A percentile compares a stretch with the other conserved stretches of the same genome.
Evolutionary conservation across 768 basidiomycete genomes (phyloP).

Genomic region (Lenzites betulinus): DNA sequence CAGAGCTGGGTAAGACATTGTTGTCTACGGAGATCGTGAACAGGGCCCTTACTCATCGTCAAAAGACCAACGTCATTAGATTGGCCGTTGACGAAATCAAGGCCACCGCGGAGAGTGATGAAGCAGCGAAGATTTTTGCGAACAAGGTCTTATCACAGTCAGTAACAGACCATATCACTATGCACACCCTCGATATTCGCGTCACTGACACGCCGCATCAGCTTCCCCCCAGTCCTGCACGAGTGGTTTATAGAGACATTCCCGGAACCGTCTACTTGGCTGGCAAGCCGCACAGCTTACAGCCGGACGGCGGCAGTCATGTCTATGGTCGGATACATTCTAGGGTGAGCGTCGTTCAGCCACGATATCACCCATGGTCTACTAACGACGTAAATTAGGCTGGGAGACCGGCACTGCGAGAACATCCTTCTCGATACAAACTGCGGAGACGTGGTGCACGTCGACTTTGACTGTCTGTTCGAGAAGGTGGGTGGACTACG

Average conservation of each 20-base stretch:
- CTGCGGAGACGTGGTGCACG: conserved; percentile 91
- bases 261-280: conserved; percentile 95
- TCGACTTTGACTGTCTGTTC: conserved; percentile 97
- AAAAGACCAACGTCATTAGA: conserved; percentile 47
- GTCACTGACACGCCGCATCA: conserved; percentile 30
- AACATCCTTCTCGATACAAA: conserved; percentile 91
- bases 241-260: conserved; percentile 98
- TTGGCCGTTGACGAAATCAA: conserved; percentile 25
- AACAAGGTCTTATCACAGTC: not conserved
- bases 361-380: not conserved
- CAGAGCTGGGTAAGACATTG: conserved; percentile 47
- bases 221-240: conserved; percentile 86
- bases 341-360: conserved; percentile 64
- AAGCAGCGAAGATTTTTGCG: not conserved
- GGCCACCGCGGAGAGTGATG: not conserved
- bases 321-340: conserved; percentile 97
- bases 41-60: not conserved
- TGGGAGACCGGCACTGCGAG: conserved; percentile 97
- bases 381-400: conserved; percentile 42
- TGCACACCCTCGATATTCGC: not conserved
- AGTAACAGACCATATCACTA: not conserved
- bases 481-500: conserved; percentile 66
- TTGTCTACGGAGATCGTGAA: not conserved
- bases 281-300: conserved; percentile 84
- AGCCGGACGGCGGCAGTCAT: conserved; percentile 92